Conservation (phyloP, 805 yeast genomes). For the Yamadazyma kitorensis region DNA sequence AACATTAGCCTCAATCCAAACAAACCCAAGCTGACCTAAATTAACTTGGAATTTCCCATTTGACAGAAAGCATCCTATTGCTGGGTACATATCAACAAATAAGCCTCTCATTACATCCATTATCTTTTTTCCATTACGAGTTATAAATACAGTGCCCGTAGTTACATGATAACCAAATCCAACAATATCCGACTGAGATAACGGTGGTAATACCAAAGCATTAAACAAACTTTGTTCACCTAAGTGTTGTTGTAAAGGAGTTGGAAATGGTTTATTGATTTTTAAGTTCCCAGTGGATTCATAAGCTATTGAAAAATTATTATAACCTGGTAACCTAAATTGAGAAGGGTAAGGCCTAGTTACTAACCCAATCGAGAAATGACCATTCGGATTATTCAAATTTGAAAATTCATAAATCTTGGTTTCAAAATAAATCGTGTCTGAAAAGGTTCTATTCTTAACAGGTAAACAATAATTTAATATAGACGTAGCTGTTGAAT, state of each 20-base stretch:
- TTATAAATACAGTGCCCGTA: conserved; percentile 50
- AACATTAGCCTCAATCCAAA: conserved; percentile 51
- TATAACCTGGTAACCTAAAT: conserved; percentile 72
- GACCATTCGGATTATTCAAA: conserved; percentile 36
- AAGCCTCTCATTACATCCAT: conserved; percentile 50
- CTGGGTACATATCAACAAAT: conserved; percentile 50
- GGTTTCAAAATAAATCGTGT: conserved; percentile 61
- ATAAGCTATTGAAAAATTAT: conserved; percentile 66
- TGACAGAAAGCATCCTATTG: conserved; percentile 49
- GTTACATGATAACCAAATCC: conserved; percentile 52
- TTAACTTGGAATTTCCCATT: conserved; percentile 43
- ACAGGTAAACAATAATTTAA: conserved; percentile 39
- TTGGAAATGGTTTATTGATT: conserved; percentile 60
- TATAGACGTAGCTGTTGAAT: conserved; percentile 38
- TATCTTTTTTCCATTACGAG: conserved; percentile 54
- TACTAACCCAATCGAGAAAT: conserved; percentile 62
- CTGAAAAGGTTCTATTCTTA: conserved; percentile 29
- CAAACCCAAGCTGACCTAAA: conserved; percentile 44
- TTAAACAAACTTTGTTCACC: conserved; percentile 40
- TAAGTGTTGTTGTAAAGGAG: conserved; percentile 42
- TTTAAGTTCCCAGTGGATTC: conserved; percentile 71
- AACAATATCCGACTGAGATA: conserved; percentile 51
- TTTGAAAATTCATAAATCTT: conserved; percentile 34
- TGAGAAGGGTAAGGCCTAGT: conserved; percentile 69
- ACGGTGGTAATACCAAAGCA: conserved; percentile 49